phyloP scores from a whole-genome alignment of 768 basidiomycete genomes.

The Boletus rubescentipes region DNA sequence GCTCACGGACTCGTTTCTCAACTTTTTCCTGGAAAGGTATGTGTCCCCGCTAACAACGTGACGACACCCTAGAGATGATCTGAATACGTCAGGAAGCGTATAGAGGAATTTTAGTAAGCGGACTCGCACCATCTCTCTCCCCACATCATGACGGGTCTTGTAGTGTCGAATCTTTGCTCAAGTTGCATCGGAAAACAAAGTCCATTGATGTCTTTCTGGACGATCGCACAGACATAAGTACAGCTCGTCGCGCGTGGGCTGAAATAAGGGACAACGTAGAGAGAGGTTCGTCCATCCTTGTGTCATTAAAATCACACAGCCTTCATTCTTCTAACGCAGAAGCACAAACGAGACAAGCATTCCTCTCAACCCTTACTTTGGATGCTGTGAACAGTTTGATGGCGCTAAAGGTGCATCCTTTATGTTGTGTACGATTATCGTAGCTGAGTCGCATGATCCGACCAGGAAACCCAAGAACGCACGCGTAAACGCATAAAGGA shows the following conservation, averaged over 20 bases:
- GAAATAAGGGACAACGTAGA: conserved; percentile 87
- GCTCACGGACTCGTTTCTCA: conserved; percentile 70
- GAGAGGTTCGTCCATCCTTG: conserved; percentile 49
- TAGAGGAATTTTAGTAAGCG: conserved; percentile 83
- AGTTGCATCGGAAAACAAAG: conserved; percentile 69
- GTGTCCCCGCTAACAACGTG: conserved; percentile 20
- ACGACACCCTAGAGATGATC: conserved; percentile 21
- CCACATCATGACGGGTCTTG: conserved; percentile 3
- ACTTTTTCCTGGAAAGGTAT: conserved; percentile 85
- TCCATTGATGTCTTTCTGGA: conserved; percentile 71
- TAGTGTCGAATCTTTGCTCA: conserved; percentile 74
- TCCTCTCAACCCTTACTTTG: conserved; percentile 63
- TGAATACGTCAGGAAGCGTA: conserved; percentile 55
- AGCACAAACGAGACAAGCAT: conserved; percentile 77
- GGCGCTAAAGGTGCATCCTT: conserved; percentile 54
- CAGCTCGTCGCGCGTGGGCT: conserved; percentile 72
- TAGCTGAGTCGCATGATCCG: not conserved
- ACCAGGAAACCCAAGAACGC: conserved; percentile 84
- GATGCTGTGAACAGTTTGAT: conserved; percentile 76
- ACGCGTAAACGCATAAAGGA: conserved; percentile 92
- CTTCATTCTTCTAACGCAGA: conserved; percentile 50
- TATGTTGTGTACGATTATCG: not conserved
- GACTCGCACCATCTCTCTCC: not conserved
- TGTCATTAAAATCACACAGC: not conserved
- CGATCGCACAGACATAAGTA: conserved; percentile 63